These are phyloP conservation scores for Globisporangium mamillatum DNA, from an alignment of 352 stramenopile species.

Conservation along the genomic window DNA sequence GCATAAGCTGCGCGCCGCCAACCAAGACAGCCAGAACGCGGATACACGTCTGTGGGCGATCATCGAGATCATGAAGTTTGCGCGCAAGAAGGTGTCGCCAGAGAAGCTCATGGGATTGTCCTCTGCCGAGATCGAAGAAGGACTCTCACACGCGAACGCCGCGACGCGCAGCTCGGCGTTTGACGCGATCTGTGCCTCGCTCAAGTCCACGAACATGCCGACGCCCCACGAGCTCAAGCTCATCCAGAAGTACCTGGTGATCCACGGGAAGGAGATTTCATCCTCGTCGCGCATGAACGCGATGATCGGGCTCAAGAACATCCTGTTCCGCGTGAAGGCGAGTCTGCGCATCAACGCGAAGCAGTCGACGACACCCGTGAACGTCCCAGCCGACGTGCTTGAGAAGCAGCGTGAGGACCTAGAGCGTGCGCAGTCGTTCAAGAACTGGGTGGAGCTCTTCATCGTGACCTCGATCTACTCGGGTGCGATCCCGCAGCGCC, in stretches of 20 bases:
- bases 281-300: constrained; percentile 65
- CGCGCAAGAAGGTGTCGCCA: constrained; percentile 59
- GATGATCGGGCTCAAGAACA: constrained; percentile 70
- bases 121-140: constrained; percentile 48
- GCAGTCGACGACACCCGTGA: background rate
- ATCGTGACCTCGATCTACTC: constrained; percentile 62
- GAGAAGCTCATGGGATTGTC: constrained; percentile 57
- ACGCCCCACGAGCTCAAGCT: constrained; percentile 48
- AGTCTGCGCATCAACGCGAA: constrained; percentile 45
- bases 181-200: constrained; percentile 70
- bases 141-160: constrained; percentile 46
- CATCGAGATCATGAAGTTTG: constrained; percentile 78
- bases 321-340: constrained; percentile 76
- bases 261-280: constrained; percentile 75
- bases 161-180: constrained; percentile 72
- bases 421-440: constrained; percentile 43
- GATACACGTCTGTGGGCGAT: constrained; percentile 67
- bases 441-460: constrained; percentile 68
- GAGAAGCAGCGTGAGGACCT: constrained; percentile 29
- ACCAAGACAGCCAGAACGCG: constrained; percentile 16
- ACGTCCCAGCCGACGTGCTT: background rate
- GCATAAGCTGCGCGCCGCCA: constrained; percentile 34
- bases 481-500: constrained; percentile 60
- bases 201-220: constrained; percentile 80
- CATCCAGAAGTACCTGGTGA: constrained; percentile 62